phyloP scores from a whole-genome alignment of 495 filamentous ascomycete genomes.

The Hypoxylon perforatum region DNA sequence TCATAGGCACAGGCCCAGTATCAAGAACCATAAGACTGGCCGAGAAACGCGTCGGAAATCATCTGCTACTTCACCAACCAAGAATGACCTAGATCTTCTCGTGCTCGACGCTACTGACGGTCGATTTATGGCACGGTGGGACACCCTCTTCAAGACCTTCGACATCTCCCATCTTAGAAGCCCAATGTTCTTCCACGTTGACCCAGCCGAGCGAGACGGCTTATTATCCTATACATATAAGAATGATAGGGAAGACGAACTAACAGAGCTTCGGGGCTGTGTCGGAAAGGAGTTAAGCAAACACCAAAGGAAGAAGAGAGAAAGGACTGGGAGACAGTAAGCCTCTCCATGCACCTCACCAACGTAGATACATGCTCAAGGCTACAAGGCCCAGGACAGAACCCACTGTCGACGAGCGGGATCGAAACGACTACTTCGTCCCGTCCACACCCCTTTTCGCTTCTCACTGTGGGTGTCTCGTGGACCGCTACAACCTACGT shows the following conservation, averaged over 20 bases:
- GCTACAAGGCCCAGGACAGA: slow-evolving; percentile 45
- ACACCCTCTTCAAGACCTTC: slow-evolving; percentile 63
- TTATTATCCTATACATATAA: slow-evolving; percentile 69
- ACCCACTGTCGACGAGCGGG: slow-evolving; percentile 68
- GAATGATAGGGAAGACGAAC: slow-evolving; percentile 59
- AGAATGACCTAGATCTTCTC: slow-evolving; percentile 49
- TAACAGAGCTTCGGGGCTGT: slow-evolving; percentile 68
- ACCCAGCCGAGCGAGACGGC: slow-evolving; percentile 71
- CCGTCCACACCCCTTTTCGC: slow-evolving; percentile 67
- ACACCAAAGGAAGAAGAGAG: slow-evolving; percentile 70
- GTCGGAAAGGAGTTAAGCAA: slow-evolving; percentile 74
- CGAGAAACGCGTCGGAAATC: slow-evolving; percentile 36
- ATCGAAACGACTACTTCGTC: slow-evolving; percentile 73
- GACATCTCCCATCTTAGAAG: slow-evolving; percentile 70
- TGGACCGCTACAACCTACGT: slow-evolving; percentile 61
- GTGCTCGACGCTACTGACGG: slow-evolving; percentile 65
- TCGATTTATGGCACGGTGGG: slow-evolving; percentile 69
- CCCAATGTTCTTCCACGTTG: slow-evolving; percentile 76
- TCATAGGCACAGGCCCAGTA: slow-evolving; percentile 56
- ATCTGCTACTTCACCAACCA: slow-evolving; percentile 37
- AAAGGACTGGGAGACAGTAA: slow-evolving; percentile 43
- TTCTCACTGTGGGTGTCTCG: slow-evolving; percentile 66
- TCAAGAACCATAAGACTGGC: slow-evolving; percentile 41
- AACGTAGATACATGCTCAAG: slow-evolving; percentile 19
- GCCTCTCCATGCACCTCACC: background rate